Percentiles rank a stretch among this genome's conserved stretches.
These are phyloP conservation scores for Candida hungchunana DNA, from an alignment of 805 yeast genomes.

Conservation along the genomic window DNA sequence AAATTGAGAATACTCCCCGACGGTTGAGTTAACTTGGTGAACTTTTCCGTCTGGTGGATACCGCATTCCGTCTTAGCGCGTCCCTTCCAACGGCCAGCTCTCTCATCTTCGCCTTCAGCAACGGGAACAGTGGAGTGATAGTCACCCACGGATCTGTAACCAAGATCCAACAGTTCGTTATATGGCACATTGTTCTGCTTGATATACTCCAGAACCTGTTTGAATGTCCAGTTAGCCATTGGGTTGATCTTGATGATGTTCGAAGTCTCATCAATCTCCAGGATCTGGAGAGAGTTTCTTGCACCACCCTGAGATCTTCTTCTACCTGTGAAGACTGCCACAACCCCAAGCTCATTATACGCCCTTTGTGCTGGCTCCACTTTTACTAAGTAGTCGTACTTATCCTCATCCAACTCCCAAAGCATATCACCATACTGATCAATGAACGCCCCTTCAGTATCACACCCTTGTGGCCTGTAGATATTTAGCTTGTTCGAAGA, in stretches of 20 bases:
- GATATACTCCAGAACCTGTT: constrained; percentile 65
- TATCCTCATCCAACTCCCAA: constrained; percentile 79
- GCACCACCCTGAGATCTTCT: constrained; percentile 88
- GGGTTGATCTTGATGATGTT: constrained; percentile 87
- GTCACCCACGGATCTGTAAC: constrained; percentile 91
- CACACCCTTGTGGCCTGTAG: constrained; percentile 59
- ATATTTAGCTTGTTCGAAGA: constrained; percentile 52
- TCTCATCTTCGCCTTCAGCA: constrained; percentile 86
- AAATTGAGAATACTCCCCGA: too few relatives aligned
- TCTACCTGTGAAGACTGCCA: constrained; percentile 89
- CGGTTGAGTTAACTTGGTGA: constrained; percentile 50
- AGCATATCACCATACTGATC: constrained; percentile 65
- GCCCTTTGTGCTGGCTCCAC: constrained; percentile 92
- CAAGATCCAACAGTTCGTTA: constrained; percentile 76
- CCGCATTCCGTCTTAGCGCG: constrained; percentile 93
- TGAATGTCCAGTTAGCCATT: constrained; percentile 75
- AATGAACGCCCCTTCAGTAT: constrained; percentile 59
- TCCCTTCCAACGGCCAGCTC: constrained; percentile 98
- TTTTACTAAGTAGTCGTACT: constrained; percentile 82
- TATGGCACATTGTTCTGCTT: constrained; percentile 74
- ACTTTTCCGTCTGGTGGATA: constrained; percentile 77
- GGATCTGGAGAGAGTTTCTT: constrained; percentile 62
- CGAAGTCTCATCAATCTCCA: constrained; percentile 69
- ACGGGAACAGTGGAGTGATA: constrained; percentile 94
- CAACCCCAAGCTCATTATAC: constrained; percentile 64